phyloP scores from a whole-genome alignment of 139 green algal species.

The Diplosphaera chodatii region DNA sequence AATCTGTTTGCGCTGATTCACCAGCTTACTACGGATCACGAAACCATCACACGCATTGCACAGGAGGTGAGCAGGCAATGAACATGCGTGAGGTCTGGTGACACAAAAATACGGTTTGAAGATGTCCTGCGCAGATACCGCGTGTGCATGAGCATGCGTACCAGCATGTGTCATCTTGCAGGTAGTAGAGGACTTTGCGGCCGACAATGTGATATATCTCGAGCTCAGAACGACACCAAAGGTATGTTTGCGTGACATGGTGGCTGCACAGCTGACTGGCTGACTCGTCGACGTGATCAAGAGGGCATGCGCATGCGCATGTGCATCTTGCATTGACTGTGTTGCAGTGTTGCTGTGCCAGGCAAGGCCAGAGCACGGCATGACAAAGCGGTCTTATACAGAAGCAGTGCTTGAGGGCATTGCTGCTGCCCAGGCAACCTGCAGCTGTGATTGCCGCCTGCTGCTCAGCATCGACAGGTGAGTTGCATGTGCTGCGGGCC shows the following conservation, averaged over 20 bases:
- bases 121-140: too few relatives aligned
- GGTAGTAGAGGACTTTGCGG: conserved; percentile 46
- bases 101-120: too few relatives aligned
- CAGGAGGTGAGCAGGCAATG: conserved; percentile 43
- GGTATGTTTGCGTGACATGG: too few relatives aligned
- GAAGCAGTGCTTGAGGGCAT: conserved; percentile 58
- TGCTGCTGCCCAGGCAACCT: neutral
- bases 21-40: conserved; percentile 54
- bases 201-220: conserved; percentile 63
- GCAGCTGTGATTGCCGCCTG: conserved; percentile 24
- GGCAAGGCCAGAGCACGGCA: conserved; percentile 49
- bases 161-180: too few relatives aligned
- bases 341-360: too few relatives aligned
- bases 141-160: neutral
- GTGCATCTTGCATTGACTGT: too few relatives aligned
- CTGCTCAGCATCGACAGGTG: conserved; percentile 74
- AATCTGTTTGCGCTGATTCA: conserved; percentile 77
- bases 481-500: too few relatives aligned
- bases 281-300: too few relatives aligned
- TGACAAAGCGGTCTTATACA: conserved; percentile 72
- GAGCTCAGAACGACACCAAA: conserved; percentile 85
- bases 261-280: too few relatives aligned
- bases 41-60: conserved; percentile 57
- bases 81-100: too few relatives aligned
- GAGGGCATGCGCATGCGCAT: too few relatives aligned